phyloP scores from a whole-genome alignment of 2,329 filamentous ascomycete species.

The Diplocarpon rosae region DNA sequence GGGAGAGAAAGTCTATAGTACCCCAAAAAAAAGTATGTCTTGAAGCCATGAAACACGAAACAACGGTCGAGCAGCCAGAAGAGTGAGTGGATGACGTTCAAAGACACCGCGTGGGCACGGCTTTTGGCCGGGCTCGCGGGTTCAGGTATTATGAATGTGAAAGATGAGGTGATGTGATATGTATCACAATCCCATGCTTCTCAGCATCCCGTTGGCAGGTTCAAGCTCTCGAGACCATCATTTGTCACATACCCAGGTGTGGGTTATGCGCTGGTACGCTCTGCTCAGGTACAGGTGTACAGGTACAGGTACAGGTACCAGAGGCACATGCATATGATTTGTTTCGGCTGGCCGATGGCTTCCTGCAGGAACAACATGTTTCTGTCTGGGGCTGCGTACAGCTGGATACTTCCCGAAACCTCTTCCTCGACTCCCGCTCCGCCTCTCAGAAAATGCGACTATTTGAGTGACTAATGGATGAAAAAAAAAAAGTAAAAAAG shows the following conservation, averaged over 20 bases:
- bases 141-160: neutral
- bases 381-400: too few relatives aligned
- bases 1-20: too few relatives aligned
- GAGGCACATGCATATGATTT: constrained; percentile 1
- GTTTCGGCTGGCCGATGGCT: constrained; percentile 11
- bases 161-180: neutral
- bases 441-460: too few relatives aligned
- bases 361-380: constrained; percentile 17
- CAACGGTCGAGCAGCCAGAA: constrained; percentile 8
- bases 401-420: too few relatives aligned
- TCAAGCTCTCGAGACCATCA: constrained; percentile 1
- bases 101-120: constrained; percentile 9
- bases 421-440: too few relatives aligned
- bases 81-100: neutral
- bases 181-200: neutral
- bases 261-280: too few relatives aligned
- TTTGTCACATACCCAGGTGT: constrained; percentile 9
- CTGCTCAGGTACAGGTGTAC: constrained; percentile 6
- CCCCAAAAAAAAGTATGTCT: neutral
- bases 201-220: constrained; percentile 1
- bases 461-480: too few relatives aligned
- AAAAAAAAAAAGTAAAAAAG: too few relatives aligned
- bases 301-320: too few relatives aligned
- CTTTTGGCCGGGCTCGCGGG: neutral
- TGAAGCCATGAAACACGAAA: constrained; percentile 17